Conservation (phyloP, 2,329 filamentous ascomycete genomes). For the Verticillium tricorpus region DNA sequence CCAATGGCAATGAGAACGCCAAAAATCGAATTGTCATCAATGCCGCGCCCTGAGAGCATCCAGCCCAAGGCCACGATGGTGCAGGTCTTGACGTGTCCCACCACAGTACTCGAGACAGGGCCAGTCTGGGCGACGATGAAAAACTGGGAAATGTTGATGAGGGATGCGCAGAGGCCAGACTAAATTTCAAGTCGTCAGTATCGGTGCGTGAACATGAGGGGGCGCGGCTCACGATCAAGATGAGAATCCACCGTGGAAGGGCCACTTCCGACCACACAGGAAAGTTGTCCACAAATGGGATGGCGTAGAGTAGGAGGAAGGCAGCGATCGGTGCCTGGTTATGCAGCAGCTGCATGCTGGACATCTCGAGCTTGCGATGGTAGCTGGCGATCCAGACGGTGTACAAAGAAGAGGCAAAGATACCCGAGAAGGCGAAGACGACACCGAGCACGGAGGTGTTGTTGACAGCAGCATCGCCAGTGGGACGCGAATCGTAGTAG, state of each 20-base stretch:
- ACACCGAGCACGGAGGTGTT: slow-evolving; percentile 56
- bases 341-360: slow-evolving; percentile 64
- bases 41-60: slow-evolving; percentile 49
- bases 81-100: slow-evolving; percentile 63
- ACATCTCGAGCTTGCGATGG: slow-evolving; percentile 60
- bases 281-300: slow-evolving; percentile 61
- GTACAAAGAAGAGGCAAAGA: slow-evolving; percentile 62
- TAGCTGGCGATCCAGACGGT: slow-evolving; percentile 66
- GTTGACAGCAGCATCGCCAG: slow-evolving; percentile 41
- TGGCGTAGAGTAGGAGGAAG: slow-evolving; percentile 59
- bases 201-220: not conserved
- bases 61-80: slow-evolving; percentile 62
- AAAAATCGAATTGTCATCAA: slow-evolving; percentile 49
- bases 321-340: slow-evolving; percentile 63
- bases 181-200: slow-evolving; percentile 23
- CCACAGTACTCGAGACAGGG: slow-evolving; percentile 60
- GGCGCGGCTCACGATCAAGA: slow-evolving; percentile 45
- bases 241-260: slow-evolving; percentile 51
- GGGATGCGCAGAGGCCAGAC: slow-evolving; percentile 58
- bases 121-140: slow-evolving; percentile 60
- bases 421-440: slow-evolving; percentile 58
- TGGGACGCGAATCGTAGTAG: slow-evolving; percentile 61
- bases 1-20: slow-evolving; percentile 52
- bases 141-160: slow-evolving; percentile 62
- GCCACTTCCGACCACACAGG: slow-evolving; percentile 50